Evolutionary conservation across 257 asterid genomes (phyloP), one percentile per base, ranked within the genome.

Genomic region (Striga asiatica): DNA sequence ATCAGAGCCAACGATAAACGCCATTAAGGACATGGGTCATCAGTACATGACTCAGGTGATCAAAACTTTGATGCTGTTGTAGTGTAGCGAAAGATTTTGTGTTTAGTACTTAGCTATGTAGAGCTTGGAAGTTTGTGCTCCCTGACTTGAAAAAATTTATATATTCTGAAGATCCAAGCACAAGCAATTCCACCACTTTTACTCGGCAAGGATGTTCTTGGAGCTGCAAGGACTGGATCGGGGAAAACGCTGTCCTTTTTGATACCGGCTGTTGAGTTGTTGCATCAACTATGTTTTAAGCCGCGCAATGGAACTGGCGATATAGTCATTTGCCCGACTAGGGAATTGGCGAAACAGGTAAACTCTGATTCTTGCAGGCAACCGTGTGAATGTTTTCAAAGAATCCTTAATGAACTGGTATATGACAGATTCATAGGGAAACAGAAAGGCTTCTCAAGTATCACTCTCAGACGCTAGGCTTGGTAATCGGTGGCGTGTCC

Each of bases 401-500:
- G n/a, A n/a, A n/a, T n/a, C n/a, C n/a, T n/a, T n/a, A n/a, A n/a
- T 28, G 3, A 28, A 28, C 5, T 3, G 32, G 3, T 28, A 7
- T 58, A 34, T 4, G 67, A 16, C 69, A 79, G 95, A 81, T 92
- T 5, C 93, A 82, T 73, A 81, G 78, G 42, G 95, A 81, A 61
- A 93, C 95, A 18, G 72, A 75, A 47, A 88, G 71, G 24, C 83
- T 85, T 39, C 71, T 85, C 57, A 85, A 79, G 78, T 60, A 82
- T 74, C 95, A 85, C 48, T 79, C 95, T 0, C 93, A 81, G 74
- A 79, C 95, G 3, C 76, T 82, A 43, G 86, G 82, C 21, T 52
- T 77, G 52, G 79, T 74, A 4, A 82, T 77, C 49, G 95, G 95
- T 43, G 95, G 95, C 71, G 14, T 72, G 19, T 39, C 47, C 42